These are phyloP conservation scores for Sclerotinia nivalis DNA, from an alignment of 2,329 filamentous ascomycete species.

Conservation along the genomic window DNA sequence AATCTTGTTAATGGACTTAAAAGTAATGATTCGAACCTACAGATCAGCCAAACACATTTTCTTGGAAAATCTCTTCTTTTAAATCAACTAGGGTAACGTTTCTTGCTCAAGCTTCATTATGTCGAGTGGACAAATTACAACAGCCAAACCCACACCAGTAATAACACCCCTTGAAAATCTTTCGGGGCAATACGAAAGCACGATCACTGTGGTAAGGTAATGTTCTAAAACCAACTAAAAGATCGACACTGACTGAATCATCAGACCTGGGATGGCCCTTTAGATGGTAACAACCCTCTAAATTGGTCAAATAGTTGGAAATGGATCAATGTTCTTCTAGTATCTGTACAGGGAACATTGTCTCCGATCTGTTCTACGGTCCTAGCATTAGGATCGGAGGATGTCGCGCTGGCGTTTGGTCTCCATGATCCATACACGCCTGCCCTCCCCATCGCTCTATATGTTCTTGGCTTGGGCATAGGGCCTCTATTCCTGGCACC, in stretches of 20 bases:
- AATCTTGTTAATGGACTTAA: no score
- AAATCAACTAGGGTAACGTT: no score
- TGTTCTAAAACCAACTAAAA: no score
- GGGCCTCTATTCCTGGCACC: conserved; percentile 1
- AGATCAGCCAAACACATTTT: no score
- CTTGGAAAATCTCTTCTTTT: no score
- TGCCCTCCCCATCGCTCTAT: neutral
- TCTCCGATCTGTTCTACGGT: neutral
- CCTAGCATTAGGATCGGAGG: neutral
- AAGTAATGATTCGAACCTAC: no score
- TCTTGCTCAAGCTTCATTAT: no score
- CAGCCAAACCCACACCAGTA: no score
- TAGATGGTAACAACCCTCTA: neutral
- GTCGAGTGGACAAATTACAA: no score
- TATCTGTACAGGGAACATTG: neutral
- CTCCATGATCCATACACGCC: neutral
- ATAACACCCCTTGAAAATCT: no score
- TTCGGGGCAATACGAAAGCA: no score
- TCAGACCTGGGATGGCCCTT: neutral
- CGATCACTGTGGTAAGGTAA: no score
- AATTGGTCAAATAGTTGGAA: neutral
- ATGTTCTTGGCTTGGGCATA: neutral
- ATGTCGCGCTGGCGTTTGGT: neutral
- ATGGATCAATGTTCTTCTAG: neutral
- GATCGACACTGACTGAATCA: neutral